These are phyloP conservation scores for Ceratobasidium sp. DNA, from an alignment of 1,284 basidiomycete genomes.

Conservation along the genomic window DNA sequence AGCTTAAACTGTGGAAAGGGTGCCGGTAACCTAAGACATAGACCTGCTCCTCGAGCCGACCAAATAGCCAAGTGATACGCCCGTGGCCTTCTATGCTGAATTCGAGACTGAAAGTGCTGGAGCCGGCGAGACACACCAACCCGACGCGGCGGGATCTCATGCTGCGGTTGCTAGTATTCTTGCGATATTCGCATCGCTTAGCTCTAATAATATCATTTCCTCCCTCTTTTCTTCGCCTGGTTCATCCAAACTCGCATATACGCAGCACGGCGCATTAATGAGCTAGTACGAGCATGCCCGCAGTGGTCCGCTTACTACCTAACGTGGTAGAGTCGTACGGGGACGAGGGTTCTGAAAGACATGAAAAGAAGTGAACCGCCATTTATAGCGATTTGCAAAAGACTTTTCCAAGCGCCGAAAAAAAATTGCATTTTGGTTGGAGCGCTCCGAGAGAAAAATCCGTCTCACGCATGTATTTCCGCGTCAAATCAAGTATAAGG, in stretches of 20 bases:
- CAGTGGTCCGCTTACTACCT: slow-evolving; percentile 70
- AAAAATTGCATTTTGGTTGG: too few relatives aligned
- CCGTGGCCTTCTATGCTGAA: not conserved
- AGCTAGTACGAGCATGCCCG: slow-evolving; percentile 71
- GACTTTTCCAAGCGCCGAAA: too few relatives aligned
- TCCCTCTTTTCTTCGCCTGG: slow-evolving; percentile 3
- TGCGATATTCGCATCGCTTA: slow-evolving; percentile 37
- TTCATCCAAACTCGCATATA: slow-evolving; percentile 61
- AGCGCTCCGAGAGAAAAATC: too few relatives aligned
- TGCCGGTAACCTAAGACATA: not conserved
- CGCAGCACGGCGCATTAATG: slow-evolving; percentile 66
- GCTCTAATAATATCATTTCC: slow-evolving; percentile 44
- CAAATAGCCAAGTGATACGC: not conserved
- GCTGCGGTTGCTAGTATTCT: slow-evolving; percentile 41
- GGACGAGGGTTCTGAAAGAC: slow-evolving; percentile 66
- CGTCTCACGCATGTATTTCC: too few relatives aligned
- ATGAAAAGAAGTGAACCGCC: slow-evolving; percentile 60
- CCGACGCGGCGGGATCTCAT: slow-evolving; percentile 33
- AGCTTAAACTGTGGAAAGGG: not conserved
- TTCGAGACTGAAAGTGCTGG: not conserved
- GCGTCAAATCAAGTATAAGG: too few relatives aligned
- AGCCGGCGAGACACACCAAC: not conserved
- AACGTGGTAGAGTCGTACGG: slow-evolving; percentile 77
- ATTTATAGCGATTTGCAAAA: too few relatives aligned
- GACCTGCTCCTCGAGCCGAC: not conserved